Percentiles rank a stretch among this genome's conserved stretches.
These are phyloP conservation scores for Globisporangium nagaii DNA, from an alignment of 352 stramenopile genomes.

Conservation along the genomic window DNA sequence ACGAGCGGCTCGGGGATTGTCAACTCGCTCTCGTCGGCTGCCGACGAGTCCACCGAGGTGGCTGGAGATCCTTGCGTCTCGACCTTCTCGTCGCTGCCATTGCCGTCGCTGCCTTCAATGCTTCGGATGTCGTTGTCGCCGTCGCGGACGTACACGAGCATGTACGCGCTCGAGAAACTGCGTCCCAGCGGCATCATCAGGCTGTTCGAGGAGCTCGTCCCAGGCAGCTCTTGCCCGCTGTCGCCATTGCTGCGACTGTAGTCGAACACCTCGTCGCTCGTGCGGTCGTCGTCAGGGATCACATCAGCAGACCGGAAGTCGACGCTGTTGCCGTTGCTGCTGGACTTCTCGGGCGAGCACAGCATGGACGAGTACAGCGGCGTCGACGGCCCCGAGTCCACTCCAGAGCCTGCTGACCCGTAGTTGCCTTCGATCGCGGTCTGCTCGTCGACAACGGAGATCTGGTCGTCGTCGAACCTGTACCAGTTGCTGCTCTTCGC, in stretches of 20 bases:
- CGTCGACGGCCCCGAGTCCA: constrained; percentile 23
- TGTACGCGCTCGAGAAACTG: constrained; percentile 84
- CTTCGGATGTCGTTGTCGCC: constrained; percentile 62
- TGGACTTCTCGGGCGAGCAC: constrained; percentile 33
- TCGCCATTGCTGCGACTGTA: constrained; percentile 27
- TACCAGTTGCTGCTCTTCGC: constrained; percentile 68
- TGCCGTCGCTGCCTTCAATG: constrained; percentile 28
- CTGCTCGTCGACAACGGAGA: constrained; percentile 65
- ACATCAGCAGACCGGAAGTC: constrained; percentile 37
- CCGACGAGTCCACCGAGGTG: neutral
- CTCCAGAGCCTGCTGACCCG: constrained; percentile 30
- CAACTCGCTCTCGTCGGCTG: constrained; percentile 14
- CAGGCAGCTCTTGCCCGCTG: constrained; percentile 2
- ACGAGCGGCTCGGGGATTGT: constrained; percentile 49
- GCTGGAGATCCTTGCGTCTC: neutral
- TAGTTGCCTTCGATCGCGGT: constrained; percentile 77
- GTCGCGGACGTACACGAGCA: constrained; percentile 85
- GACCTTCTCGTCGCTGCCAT: neutral
- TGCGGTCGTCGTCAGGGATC: constrained; percentile 19
- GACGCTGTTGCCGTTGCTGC: constrained; percentile 16
- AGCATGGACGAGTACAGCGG: constrained; percentile 54
- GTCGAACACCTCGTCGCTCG: constrained; percentile 32
- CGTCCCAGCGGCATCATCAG: constrained; percentile 49
- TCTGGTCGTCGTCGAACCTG: constrained; percentile 84
- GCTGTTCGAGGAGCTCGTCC: constrained; percentile 18